These are phyloP conservation scores for Nigrograna mackinnonii DNA, from an alignment of 2,329 filamentous ascomycete genomes.

Conservation along the genomic window DNA sequence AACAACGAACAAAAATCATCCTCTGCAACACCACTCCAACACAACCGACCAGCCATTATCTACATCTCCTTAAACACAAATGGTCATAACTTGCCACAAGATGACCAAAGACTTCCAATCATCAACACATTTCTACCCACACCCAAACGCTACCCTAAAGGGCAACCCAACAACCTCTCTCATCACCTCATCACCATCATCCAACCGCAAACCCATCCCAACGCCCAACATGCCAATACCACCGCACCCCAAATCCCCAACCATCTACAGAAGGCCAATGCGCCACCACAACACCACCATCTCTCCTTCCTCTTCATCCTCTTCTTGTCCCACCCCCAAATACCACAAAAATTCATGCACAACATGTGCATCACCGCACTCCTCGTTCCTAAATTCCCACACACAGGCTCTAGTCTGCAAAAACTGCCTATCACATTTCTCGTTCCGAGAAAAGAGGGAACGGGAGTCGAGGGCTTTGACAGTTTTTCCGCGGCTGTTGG, in stretches of 20 bases:
- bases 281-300: neutral
- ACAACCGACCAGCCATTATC: too few relatives aligned
- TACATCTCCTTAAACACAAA: neutral
- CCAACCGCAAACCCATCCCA: neutral
- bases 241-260: too few relatives aligned
- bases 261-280: too few relatives aligned
- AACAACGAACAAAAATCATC: neutral
- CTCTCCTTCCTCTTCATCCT: neutral
- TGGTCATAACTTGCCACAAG: neutral
- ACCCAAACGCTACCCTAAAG: neutral
- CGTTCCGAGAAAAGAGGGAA: neutral
- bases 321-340: neutral
- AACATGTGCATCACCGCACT: neutral
- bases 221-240: too few relatives aligned
- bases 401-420: constrained; percentile 10
- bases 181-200: constrained; percentile 1
- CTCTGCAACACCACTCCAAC: neutral
- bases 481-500: constrained; percentile 15
- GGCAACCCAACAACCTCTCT: constrained; percentile 1
- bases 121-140: neutral
- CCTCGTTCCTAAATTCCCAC: too few relatives aligned
- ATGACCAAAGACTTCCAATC: neutral
- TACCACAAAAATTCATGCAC: too few relatives aligned
- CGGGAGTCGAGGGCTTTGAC: constrained; percentile 5
- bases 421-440: constrained; percentile 8